Conservation (phyloP, 495 filamentous ascomycete genomes). For the Podospora tetraspora region DNA sequence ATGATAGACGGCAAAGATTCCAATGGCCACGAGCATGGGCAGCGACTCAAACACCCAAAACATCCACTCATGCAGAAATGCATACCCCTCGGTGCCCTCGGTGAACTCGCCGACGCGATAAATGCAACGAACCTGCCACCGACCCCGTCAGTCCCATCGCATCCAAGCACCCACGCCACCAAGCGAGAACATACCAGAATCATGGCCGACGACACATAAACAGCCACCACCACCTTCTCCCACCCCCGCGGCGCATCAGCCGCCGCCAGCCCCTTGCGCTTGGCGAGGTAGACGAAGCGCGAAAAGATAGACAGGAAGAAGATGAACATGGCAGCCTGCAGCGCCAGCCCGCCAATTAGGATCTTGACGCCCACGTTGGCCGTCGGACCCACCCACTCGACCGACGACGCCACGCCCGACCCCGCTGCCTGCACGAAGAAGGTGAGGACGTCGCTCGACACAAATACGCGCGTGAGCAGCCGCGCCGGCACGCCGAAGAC, state of each 20-base stretch:
- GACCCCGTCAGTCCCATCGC: not conserved
- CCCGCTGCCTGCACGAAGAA: constrained; percentile 37
- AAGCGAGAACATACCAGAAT: constrained; percentile 46
- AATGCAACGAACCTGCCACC: constrained; percentile 41
- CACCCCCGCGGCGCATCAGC: constrained; percentile 30
- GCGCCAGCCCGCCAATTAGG: constrained; percentile 40
- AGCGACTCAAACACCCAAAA: constrained; percentile 60
- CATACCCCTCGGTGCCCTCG: constrained; percentile 49
- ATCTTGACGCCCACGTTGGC: constrained; percentile 38
- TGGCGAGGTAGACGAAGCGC: constrained; percentile 28
- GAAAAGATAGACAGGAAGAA: constrained; percentile 43
- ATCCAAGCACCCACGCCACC: not conserved
- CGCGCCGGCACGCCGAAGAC: constrained; percentile 19
- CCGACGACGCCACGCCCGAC: constrained; percentile 18
- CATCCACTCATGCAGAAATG: constrained; percentile 51
- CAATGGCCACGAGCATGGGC: constrained; percentile 47
- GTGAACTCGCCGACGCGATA: constrained; percentile 61
- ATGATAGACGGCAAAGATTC: constrained; percentile 18
- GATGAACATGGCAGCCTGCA: constrained; percentile 48
- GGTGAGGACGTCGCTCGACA: constrained; percentile 34
- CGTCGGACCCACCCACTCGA: constrained; percentile 25
- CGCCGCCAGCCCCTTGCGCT: not conserved
- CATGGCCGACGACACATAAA: constrained; percentile 49
- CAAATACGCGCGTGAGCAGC: constrained; percentile 45
- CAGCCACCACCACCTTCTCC: constrained; percentile 46